phyloP scores from a whole-genome alignment of 176 grass and related monocot species.

The Coix lacrymajobi region DNA sequence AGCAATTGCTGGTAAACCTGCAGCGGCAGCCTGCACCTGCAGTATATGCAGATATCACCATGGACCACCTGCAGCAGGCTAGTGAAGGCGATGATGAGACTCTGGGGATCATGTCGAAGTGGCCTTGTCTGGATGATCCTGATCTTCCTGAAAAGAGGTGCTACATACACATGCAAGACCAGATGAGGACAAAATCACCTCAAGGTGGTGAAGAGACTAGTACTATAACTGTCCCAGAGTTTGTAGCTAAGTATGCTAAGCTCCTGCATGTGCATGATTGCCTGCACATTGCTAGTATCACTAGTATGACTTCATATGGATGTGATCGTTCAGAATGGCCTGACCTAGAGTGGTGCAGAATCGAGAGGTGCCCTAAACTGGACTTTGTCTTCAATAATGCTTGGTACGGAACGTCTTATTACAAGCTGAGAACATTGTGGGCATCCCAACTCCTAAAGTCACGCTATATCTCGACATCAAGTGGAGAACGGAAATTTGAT shows the following conservation, averaged over 20 bases:
- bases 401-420: no score
- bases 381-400: background rate
- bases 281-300: background rate
- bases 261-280: background rate
- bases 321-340: background rate
- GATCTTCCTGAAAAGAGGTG: no score
- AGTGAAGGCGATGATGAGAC: background rate
- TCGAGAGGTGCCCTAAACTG: slow-evolving; percentile 14
- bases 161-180: slow-evolving; percentile 11
- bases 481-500: rapidly evolving
- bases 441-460: background rate
- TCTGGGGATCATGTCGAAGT: background rate
- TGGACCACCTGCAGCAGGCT: background rate
- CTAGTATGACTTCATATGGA: background rate
- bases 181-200: background rate
- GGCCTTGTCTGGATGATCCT: background rate
- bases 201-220: background rate
- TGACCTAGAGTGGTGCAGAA: background rate
- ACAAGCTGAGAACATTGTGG: background rate
- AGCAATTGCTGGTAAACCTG: background rate
- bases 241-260: rapidly evolving
- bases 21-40: background rate
- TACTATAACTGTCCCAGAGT: background rate
- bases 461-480: background rate
- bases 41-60: background rate